Percentiles rank a stretch among this genome's conserved stretches.
Conservation (phyloP, 2,329 filamentous ascomycete species). For the Neopestalotiopsis rosae region DNA sequence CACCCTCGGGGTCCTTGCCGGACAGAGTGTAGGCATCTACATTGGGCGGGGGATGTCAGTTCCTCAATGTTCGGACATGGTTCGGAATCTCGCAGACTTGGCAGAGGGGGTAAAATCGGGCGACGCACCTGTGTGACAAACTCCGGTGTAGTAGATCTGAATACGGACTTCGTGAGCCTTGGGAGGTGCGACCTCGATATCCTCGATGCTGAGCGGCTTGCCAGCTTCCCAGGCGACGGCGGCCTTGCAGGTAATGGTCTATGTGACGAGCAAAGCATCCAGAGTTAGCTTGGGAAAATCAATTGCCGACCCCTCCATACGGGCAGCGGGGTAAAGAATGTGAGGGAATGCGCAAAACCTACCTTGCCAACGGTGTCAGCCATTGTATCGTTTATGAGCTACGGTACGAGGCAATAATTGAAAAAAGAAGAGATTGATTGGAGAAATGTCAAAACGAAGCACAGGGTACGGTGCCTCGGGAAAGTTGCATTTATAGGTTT, state of each 20-base stretch:
- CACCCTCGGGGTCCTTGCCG: conserved; percentile 96
- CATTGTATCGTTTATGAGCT: conserved; percentile 40
- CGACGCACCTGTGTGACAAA: conserved; percentile 89
- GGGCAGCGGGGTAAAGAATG: conserved; percentile 8
- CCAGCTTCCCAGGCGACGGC: conserved; percentile 97
- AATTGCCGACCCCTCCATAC: conserved; percentile 11
- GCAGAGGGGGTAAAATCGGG: conserved; percentile 9
- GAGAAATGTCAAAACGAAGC: conserved; percentile 16
- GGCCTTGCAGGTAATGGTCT: conserved; percentile 97
- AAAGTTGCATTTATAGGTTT: conserved; percentile 13
- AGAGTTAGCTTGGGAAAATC: conserved; percentile 18
- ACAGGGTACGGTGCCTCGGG: not conserved
- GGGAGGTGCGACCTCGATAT: conserved; percentile 89
- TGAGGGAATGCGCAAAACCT: conserved; percentile 26
- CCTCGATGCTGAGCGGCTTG: conserved; percentile 87
- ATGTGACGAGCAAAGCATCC: conserved; percentile 17
- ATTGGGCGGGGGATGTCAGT: conserved; percentile 22
- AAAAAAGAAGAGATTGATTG: not conserved
- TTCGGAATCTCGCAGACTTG: conserved; percentile 28
- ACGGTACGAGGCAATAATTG: conserved; percentile 8
- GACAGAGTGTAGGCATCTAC: conserved; percentile 91
- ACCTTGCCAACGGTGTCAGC: conserved; percentile 60
- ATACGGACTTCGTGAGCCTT: conserved; percentile 95
- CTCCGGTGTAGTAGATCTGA: conserved; percentile 95
- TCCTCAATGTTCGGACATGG: conserved; percentile 32